Base-by-base conservation (phyloP, 441 rosid genomes). In the Euphorbia celastroides region DNA sequence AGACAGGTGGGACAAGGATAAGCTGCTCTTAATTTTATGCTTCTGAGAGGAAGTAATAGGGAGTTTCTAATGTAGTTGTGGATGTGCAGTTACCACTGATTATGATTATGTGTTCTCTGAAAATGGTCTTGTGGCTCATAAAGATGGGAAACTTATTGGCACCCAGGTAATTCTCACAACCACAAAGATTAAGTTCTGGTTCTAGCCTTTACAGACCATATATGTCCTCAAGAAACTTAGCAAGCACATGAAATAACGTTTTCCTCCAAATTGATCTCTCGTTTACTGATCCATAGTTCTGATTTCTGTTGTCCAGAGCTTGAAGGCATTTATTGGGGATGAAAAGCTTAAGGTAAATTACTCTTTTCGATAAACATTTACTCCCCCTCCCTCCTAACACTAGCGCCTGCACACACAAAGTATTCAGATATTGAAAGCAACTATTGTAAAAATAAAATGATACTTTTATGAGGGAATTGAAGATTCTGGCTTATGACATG, bases 51-150 rank as follows among this genome's bases (percentile, higher is more conserved):
- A 57, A 20, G 17, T 13, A 54, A 50, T 44, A 16, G 44, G 27
- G 41, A 46, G 46, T 22, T 50, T 31, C 75, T 32, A 66, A 11
- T 25, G 19, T 17, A 2, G 22, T 69, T 54, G 22, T 57, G n/a
- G 42, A 1, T 68, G 34, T 81, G 83, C 94, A 94, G 98, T 94
- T 62, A 81, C 72, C 34, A 27, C 76, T 62, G 99, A 92, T 70
- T 94, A 87, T 72, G 97, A 94, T 80, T 94, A 84, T 55, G 94
- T 84, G 17, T 94, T 94, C 73, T 88, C 99, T 67, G 98, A 94
- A 84, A 94, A 94, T 82, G 99, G 98, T 51, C 99, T 94, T 73
- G 91, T 92, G 74, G 98, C 99, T 65, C 88, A 92, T 64, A 87
- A 94, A 81, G 91, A 84, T 70, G 99, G 99, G 58, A 74, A 89